Conservation (phyloP, 148 eudicot species). For the Fallopia convolvulus region DNA sequence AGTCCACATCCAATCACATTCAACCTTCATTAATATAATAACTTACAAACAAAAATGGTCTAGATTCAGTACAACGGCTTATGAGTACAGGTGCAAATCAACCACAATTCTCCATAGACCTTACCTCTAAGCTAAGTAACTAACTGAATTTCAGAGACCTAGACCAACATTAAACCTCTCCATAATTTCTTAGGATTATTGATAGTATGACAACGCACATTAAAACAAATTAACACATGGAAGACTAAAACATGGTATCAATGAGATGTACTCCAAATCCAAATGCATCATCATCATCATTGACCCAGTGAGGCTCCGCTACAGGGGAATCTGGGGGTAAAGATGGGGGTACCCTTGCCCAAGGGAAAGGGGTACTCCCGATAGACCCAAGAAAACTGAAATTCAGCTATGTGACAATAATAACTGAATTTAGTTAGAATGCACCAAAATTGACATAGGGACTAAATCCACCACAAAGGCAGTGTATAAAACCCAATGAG, state of each 20-base stretch:
- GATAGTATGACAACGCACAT: neutral
- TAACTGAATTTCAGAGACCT: neutral
- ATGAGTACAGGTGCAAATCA: neutral
- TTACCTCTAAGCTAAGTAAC: neutral
- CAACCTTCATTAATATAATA: neutral
- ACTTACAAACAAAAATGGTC: neutral
- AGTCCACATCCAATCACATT: neutral
- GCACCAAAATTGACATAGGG: no score
- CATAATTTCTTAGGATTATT: neutral
- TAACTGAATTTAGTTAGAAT: no score
- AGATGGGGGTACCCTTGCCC: no score
- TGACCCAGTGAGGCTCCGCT: no score
- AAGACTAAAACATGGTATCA: neutral
- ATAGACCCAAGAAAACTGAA: no score
- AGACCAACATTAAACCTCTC: neutral
- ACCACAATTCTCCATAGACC: neutral
- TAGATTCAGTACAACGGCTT: neutral
- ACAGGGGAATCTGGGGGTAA: no score
- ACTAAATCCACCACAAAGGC: no score
- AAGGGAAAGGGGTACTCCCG: no score
- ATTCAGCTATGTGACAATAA: no score
- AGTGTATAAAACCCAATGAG: no score
- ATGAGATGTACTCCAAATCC: neutral
- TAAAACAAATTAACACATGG: neutral
- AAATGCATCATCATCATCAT: no score